phyloP scores from a whole-genome alignment of 768 basidiomycete species.

The Tulasnella sp. region DNA sequence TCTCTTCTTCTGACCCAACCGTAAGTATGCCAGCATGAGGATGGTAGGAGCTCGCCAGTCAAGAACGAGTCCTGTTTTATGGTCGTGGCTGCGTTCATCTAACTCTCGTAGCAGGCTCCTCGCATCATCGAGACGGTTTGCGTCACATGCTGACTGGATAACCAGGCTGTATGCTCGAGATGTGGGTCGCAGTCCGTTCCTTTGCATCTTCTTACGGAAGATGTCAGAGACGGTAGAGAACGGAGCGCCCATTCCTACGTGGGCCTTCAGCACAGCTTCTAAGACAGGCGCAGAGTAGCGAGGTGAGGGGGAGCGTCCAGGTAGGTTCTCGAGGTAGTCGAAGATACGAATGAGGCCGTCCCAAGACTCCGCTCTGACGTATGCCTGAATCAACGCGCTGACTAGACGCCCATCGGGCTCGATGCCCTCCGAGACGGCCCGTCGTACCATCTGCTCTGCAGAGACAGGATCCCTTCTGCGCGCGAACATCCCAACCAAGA shows the following conservation, averaged over 20 bases:
- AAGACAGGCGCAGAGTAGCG: slow-evolving; percentile 49
- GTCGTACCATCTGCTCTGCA: slow-evolving; percentile 57
- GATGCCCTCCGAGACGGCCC: slow-evolving; percentile 51
- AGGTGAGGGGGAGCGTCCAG: slow-evolving; percentile 27
- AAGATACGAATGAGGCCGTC: slow-evolving; percentile 59
- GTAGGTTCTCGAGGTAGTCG: slow-evolving; percentile 35
- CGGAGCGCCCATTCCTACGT: slow-evolving; percentile 70
- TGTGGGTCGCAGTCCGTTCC: slow-evolving; percentile 40
- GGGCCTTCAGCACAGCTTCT: slow-evolving; percentile 75
- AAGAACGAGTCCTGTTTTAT: slow-evolving; percentile 14
- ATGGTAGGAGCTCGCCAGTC: slow-evolving; percentile 47
- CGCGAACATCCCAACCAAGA: slow-evolving; percentile 56
- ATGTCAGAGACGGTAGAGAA: slow-evolving; percentile 49
- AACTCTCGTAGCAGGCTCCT: slow-evolving; percentile 58
- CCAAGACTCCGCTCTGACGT: slow-evolving; percentile 77
- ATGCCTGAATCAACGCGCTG: slow-evolving; percentile 66
- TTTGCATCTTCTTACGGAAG: slow-evolving; percentile 33
- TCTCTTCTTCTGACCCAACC: slow-evolving; percentile 36
- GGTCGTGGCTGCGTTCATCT: slow-evolving; percentile 31
- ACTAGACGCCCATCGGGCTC: slow-evolving; percentile 55
- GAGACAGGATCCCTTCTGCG: slow-evolving; percentile 48
- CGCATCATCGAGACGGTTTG: slow-evolving; percentile 53
- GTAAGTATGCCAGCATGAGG: slow-evolving; percentile 64
- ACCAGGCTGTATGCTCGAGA: slow-evolving; percentile 54
- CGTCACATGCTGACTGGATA: slow-evolving; percentile 73